phyloP scores from a whole-genome alignment of 2,329 filamentous ascomycete genomes.

The Fusarium fracticaudum region DNA sequence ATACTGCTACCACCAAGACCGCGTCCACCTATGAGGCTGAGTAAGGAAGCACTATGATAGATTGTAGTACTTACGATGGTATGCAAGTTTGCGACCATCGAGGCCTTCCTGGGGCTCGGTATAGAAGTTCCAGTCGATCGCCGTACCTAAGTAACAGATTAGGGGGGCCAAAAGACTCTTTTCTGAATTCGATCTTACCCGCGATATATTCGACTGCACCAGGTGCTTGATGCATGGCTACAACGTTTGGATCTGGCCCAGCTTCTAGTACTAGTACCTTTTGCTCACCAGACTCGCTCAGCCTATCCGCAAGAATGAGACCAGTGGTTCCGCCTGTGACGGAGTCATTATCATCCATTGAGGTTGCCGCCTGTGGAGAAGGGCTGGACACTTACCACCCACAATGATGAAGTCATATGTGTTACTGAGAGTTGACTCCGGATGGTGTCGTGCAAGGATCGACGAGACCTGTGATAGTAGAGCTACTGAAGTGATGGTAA shows the following conservation, averaged over 20 bases:
- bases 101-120: conserved; percentile 1
- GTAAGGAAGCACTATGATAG: accelerated
- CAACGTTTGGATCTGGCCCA: conserved; percentile 2
- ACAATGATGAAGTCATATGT: conserved; percentile 16
- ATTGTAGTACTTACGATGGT: not conserved
- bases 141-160: not conserved
- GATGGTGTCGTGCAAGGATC: not conserved
- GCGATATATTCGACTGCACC: conserved; percentile 1
- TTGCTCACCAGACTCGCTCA: conserved; percentile 15
- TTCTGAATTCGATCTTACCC: not conserved
- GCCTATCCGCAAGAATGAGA: conserved; percentile 7
- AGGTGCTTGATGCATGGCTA: not conserved
- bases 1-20: conserved; percentile 11
- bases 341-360: accelerated
- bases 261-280: conserved; percentile 5
- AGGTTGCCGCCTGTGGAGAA: accelerated
- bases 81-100: conserved; percentile 2
- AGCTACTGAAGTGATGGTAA: not conserved
- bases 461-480: not conserved
- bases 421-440: not conserved
- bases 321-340: not conserved
- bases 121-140: conserved; percentile 8
- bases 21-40: not conserved
- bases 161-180: accelerated
- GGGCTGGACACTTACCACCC: not conserved